phyloP scores from a whole-genome alignment of 305 asterid genomes.

The Solanum hybrid region DNA sequence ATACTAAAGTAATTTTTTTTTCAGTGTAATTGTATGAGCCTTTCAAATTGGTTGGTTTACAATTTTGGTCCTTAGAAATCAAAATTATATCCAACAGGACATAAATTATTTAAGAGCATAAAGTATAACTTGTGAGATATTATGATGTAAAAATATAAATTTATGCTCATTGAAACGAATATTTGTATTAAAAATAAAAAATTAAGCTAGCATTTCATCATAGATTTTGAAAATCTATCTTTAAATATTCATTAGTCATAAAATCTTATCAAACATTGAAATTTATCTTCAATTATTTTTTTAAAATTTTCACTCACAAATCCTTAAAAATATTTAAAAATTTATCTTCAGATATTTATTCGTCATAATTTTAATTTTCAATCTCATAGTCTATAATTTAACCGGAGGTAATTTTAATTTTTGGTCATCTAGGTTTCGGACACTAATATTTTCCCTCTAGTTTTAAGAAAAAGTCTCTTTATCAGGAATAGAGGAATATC shows the following conservation, averaged over 20 bases:
- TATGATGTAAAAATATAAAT: background rate
- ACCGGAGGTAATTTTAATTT: no score
- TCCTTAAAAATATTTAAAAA: no score
- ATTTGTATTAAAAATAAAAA: background rate
- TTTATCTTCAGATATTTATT: no score
- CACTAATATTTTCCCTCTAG: background rate
- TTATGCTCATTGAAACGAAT: background rate
- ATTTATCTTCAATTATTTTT: no score
- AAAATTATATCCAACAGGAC: background rate
- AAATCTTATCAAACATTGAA: background rate
- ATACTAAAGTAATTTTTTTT: background rate
- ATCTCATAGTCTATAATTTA: no score
- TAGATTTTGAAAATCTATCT: background rate
- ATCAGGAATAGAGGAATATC: background rate
- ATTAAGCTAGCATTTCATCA: background rate
- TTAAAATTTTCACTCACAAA: no score
- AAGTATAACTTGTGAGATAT: background rate
- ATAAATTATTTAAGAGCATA: background rate
- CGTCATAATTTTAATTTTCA: no score
- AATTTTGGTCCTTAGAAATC: background rate
- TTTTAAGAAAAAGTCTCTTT: background rate
- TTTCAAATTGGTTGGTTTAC: background rate
- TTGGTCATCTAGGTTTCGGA: background rate
- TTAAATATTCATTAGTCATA: background rate
- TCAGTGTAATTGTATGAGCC: background rate